Evolutionary conservation across 2,329 filamentous ascomycete species (phyloP).

Genomic region (Verticillium isaacii): DNA sequence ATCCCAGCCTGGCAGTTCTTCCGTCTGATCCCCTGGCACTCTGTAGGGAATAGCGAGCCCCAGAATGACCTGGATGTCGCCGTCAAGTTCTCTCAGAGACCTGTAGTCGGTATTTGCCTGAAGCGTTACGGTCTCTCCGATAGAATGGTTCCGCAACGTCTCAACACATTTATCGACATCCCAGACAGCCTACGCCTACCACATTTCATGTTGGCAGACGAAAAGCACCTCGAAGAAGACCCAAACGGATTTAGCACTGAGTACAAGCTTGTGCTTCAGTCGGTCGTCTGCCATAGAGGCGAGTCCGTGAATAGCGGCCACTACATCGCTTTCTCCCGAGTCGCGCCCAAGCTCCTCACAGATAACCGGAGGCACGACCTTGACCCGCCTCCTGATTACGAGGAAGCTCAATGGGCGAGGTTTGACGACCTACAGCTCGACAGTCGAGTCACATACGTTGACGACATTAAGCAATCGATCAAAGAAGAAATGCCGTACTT

Average conservation of each 20-base stretch:
- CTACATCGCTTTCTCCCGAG: slow-evolving; percentile 81
- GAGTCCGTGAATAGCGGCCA: slow-evolving; percentile 83
- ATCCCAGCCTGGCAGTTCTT: slow-evolving; percentile 99
- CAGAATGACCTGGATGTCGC: slow-evolving; percentile 73
- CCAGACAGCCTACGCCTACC: slow-evolving; percentile 76
- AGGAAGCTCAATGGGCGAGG: slow-evolving; percentile 77
- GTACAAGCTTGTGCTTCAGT: slow-evolving; percentile 89
- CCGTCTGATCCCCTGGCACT: slow-evolving; percentile 90
- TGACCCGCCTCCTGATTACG: slow-evolving; percentile 60
- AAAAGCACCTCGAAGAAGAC: slow-evolving; percentile 55
- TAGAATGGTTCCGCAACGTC: slow-evolving; percentile 62
- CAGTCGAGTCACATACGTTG: slow-evolving; percentile 68
- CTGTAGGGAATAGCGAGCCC: slow-evolving; percentile 48
- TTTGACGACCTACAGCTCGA: slow-evolving; percentile 79
- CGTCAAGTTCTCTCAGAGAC: slow-evolving; percentile 79
- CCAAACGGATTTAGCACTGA: slow-evolving; percentile 70
- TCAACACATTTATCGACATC: slow-evolving; percentile 86
- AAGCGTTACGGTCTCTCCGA: slow-evolving; percentile 81
- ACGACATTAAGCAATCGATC: slow-evolving; percentile 72
- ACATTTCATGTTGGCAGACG: slow-evolving; percentile 78
- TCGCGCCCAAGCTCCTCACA: slow-evolving; percentile 58
- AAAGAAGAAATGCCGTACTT: slow-evolving; percentile 90
- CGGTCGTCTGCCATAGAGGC: slow-evolving; percentile 87
- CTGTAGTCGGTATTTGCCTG: slow-evolving; percentile 86
- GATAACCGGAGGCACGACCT: slow-evolving; percentile 52